Evolutionary conservation across 1,284 basidiomycete species (phyloP).

Genomic region (Leccinum subatratum): DNA sequence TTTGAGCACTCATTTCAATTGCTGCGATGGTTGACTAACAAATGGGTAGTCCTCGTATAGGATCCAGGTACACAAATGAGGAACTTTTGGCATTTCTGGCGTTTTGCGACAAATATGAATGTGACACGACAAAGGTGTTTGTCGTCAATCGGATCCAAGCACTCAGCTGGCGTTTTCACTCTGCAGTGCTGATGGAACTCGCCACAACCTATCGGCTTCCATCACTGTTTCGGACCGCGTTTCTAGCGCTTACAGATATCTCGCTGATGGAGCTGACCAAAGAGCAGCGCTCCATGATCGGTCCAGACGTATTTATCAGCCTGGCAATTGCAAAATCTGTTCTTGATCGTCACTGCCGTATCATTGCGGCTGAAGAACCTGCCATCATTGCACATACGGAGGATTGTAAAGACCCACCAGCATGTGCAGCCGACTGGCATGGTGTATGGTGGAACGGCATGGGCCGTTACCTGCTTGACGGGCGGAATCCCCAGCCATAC

Average conservation of each 20-base stretch:
- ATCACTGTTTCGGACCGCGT: background rate
- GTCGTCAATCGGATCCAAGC: background rate
- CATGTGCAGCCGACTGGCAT: background rate
- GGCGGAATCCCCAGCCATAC: background rate
- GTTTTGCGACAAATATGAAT: constrained; percentile 4
- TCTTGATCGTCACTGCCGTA: constrained; percentile 7
- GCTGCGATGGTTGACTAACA: too few relatives aligned
- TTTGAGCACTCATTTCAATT: too few relatives aligned
- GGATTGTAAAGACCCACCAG: constrained; percentile 6
- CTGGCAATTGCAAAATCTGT: background rate
- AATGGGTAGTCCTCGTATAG: too few relatives aligned
- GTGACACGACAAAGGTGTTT: background rate
- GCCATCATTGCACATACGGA: constrained; percentile 3
- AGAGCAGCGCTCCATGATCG: constrained; percentile 2
- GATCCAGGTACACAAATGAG: background rate
- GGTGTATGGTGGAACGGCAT: background rate
- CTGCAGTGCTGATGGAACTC: constrained; percentile 5
- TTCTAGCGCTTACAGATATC: constrained; percentile 4
- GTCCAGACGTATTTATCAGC: background rate
- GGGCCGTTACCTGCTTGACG: background rate
- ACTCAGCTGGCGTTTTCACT: background rate
- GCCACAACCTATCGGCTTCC: background rate
- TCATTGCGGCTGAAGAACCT: constrained; percentile 8
- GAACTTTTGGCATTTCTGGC: background rate
- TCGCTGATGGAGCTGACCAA: too few relatives aligned